Evolutionary conservation across 306 rosid species (phyloP), one percentile per base, ranked within the genome.

Genomic region (Senna tora): DNA sequence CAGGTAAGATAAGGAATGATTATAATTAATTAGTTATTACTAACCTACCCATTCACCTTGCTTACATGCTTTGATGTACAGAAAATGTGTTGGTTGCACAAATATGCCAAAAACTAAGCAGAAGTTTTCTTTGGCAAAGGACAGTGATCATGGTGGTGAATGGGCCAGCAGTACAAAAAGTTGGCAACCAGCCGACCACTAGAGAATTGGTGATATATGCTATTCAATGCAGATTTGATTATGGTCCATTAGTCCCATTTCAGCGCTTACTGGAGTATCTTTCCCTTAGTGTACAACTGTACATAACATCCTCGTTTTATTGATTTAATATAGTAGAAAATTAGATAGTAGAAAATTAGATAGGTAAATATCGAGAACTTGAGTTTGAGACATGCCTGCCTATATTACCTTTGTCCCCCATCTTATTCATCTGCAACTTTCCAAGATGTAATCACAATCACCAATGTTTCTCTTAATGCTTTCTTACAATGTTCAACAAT

Each of bases 391-490:
- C 28, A 36, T 34, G 47, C 66, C 47, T 60, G 30, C 22, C 47
- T 9, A 60, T 36, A 20, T 28, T 36, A 9, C 9, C 47, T 43
- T 12, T 4, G 0, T 10, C 9, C 22, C 30, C 14, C 14, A 33
- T 9, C 25, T 11, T 61, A 16, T 36, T 36, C 7, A n/a, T n/a
- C 67, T 36, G n/a, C 9, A 9, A 19, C 30, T 9, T 5, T 17
- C 20, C 30, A 5, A 2, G 9, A 61, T 36, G 10, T 17, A 1
- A 61, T 36, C 36, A 36, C 39, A 5, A 36, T 34, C 28, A 60
- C 5, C 45, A 36, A 61, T 34, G 5, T 51, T 61, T 38, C 67
- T 17, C 43, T 61, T 61, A 46, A 61, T 53, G 33, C 59, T 53
- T 33, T 20, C 67, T 10, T 2, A 38, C 33, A 19, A 1, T 11